Base-by-base conservation (phyloP, 2,329 filamentous ascomycete genomes). In the Zymoseptoria pseudotritici region DNA sequence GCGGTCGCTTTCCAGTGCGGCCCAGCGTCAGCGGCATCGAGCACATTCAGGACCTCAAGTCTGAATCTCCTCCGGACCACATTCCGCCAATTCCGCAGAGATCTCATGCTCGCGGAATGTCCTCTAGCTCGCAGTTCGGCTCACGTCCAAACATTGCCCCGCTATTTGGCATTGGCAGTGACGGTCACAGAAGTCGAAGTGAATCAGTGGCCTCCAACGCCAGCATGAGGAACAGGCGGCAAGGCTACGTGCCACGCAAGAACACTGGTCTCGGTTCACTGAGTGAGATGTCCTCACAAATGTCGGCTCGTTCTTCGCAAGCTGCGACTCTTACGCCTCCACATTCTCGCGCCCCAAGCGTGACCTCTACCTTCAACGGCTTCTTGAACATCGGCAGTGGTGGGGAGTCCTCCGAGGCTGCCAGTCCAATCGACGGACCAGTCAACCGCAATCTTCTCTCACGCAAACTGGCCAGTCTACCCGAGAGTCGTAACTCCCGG, bases 51-150 rank as follows among this genome's bases (percentile, higher is more conserved):
- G 77, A 87, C 3, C 77, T 83, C 42, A 85, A 87, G 65, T 51
- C 84, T 85, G 64, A 67, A 46, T 67, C 65, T 1, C 93, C 89
- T 3, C 89, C 89, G 17, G 63, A 66, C n/a, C 60, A 60, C 36
- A 82, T 88, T 26, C 90, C 92, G 2, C 89, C 89, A 0, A 89
- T 96, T 61, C 91, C 91, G 0, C 83, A 84, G 4, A 83, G 88
- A 61, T 94, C 91, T 2, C 91, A 96, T 72, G 90, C 90, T 66
- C 86, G 92, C 29, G 86, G 66, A 17, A 56, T 65, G 10, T 65
- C 70, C 3, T 64, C 66, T 1, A 69, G 64, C 26, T 57, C 61
- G 57, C 58, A 61, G 42, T 51, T 31, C 55, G 55, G 31, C 55
- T 60, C 42, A 42, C 84, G 89, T 58, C 89, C 91, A 0, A 85